Evolutionary conservation across 108 stramenopile genomes (phyloP).

Genomic region (Cyclotella atomus): DNA sequence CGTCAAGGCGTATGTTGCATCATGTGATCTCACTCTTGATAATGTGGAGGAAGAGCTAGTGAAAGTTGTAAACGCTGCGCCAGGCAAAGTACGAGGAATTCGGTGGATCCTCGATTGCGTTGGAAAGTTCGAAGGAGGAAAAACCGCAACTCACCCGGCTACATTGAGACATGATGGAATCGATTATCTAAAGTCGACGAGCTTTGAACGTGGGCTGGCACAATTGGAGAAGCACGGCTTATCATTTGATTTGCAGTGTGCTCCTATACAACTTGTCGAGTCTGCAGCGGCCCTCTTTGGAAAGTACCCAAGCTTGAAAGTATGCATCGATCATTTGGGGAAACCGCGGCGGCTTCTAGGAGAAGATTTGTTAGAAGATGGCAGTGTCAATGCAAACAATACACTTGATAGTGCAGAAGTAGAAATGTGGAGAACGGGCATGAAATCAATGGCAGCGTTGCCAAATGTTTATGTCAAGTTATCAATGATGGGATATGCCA

Average conservation of each 20-base stretch:
- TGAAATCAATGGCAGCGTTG: slow-evolving; percentile 65
- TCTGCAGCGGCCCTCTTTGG: slow-evolving; percentile 60
- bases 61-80: slow-evolving; percentile 18
- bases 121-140: slow-evolving; percentile 49
- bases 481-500: slow-evolving; percentile 76
- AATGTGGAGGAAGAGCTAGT: slow-evolving; percentile 55
- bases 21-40: slow-evolving; percentile 61
- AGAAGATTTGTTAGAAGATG: slow-evolving; percentile 41
- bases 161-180: slow-evolving; percentile 70
- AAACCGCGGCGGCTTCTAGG: slow-evolving; percentile 62
- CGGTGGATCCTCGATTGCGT: slow-evolving; percentile 85
- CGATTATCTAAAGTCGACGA: slow-evolving; percentile 62
- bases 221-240: slow-evolving; percentile 54
- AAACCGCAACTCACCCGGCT: slow-evolving; percentile 71
- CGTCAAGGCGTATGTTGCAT: slow-evolving; percentile 72
- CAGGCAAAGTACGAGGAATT: slow-evolving; percentile 55
- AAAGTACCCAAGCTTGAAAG: slow-evolving; percentile 59
- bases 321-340: slow-evolving; percentile 78
- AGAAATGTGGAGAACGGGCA: slow-evolving; percentile 67
- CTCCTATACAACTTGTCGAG: slow-evolving; percentile 68
- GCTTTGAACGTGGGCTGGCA: slow-evolving; percentile 73
- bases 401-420: slow-evolving; percentile 47
- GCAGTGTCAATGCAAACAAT: slow-evolving; percentile 36
- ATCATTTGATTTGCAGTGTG: slow-evolving; percentile 84
- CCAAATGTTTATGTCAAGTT: slow-evolving; percentile 79